Percentiles rank a stretch among this genome's conserved stretches.
Evolutionary conservation across 805 yeast species (phyloP).

Genomic region (Wickerhamiella vanderwaltii): DNA sequence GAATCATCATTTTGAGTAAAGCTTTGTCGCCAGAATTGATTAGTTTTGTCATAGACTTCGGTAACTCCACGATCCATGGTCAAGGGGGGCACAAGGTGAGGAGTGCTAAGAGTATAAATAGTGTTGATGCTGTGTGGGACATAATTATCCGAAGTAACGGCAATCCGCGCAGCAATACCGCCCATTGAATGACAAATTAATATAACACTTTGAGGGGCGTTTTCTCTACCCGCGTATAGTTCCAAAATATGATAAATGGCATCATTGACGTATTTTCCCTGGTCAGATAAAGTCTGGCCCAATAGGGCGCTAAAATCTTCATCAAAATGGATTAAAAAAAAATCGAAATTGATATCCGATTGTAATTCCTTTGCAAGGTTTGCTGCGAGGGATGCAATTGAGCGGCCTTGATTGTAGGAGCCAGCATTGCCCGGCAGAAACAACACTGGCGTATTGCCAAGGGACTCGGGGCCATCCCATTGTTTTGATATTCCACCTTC

Average conservation of each 20-base stretch:
- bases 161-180: constrained; percentile 80
- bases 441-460: constrained; percentile 74
- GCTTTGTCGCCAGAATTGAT: constrained; percentile 68
- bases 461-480: constrained; percentile 26
- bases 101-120: constrained; percentile 75
- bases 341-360: constrained; percentile 43
- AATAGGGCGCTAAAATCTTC: constrained; percentile 95
- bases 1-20: constrained; percentile 32
- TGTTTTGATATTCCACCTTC: constrained; percentile 45
- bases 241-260: constrained; percentile 67
- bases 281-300: constrained; percentile 85
- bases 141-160: constrained; percentile 72
- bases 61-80: constrained; percentile 85
- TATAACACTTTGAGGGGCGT: constrained; percentile 54
- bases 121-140: constrained; percentile 62
- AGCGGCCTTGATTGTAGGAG: constrained; percentile 74
- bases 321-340: constrained; percentile 85
- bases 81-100: constrained; percentile 85
- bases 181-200: constrained; percentile 95
- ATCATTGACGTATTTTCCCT: constrained; percentile 84
- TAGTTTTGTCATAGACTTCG: constrained; percentile 58
- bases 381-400: constrained; percentile 78
- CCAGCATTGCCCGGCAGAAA: constrained; percentile 99
- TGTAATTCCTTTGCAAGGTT: constrained; percentile 35
- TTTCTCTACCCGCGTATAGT: constrained; percentile 39